phyloP scores from a whole-genome alignment of 169 alveolate species.

The Plasmodium berghei region DNA sequence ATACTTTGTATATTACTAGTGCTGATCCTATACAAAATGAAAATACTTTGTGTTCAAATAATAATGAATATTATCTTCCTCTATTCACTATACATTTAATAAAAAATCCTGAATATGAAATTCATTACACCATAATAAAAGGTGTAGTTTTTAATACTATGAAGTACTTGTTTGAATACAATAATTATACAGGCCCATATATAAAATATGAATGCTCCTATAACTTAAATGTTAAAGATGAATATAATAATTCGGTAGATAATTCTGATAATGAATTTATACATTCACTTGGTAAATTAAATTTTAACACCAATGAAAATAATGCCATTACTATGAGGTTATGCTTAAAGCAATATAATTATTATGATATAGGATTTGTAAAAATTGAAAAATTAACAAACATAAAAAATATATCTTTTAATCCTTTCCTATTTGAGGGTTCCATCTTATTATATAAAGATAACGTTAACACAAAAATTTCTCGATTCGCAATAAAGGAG shows the following conservation, averaged over 20 bases:
- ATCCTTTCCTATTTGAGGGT: conserved; percentile 18
- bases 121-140: conserved; percentile 39
- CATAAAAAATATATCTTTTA: conserved; percentile 21
- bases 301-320: conserved; percentile 9
- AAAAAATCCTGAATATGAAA: conserved; percentile 19
- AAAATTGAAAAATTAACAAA: conserved; percentile 25
- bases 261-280: conserved; percentile 46
- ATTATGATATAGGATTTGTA: conserved; percentile 48
- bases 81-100: conserved; percentile 21
- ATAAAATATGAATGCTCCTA: conserved; percentile 66
- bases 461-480: conserved; percentile 34
- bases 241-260: conserved; percentile 18
- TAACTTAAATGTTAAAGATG: conserved; percentile 17
- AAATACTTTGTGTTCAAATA: conserved; percentile 28
- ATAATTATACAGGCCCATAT: conserved; percentile 49
- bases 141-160: conserved; percentile 19
- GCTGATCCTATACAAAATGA: conserved; percentile 26
- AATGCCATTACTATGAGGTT: conserved; percentile 57
- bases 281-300: conserved; percentile 13
- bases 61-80: conserved; percentile 3
- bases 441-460: conserved; percentile 20
- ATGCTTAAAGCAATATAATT: conserved; percentile 43
- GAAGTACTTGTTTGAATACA: conserved; percentile 12
- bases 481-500: conserved; percentile 65
- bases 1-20: conserved; percentile 44